Evolutionary conservation across 768 basidiomycete species (phyloP).

Genomic region (Coprinellus micaceus): DNA sequence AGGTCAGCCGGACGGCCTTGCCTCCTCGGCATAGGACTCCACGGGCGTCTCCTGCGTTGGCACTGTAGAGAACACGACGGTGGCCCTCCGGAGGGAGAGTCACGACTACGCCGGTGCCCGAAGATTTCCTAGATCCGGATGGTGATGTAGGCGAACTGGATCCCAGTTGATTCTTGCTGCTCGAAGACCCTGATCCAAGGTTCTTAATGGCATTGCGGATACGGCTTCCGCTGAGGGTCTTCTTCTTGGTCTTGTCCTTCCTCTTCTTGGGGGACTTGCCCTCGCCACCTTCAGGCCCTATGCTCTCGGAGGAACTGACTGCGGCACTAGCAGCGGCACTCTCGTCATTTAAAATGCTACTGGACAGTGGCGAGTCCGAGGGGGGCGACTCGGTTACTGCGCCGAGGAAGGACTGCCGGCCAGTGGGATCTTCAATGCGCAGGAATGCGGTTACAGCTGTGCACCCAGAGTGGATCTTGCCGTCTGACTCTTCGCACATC

Average conservation of each 20-base stretch:
- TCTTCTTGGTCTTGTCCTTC: conserved; percentile 28
- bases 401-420: conserved; percentile 64
- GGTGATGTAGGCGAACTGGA: conserved; percentile 34
- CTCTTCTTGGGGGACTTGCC: conserved; percentile 35
- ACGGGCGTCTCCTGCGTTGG: conserved; percentile 95
- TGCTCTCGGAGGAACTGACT: conserved; percentile 43
- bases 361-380: conserved; percentile 34
- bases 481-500: conserved; percentile 82
- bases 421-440: conserved; percentile 80
- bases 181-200: conserved; percentile 39
- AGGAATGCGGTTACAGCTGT: conserved; percentile 96
- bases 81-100: conserved; percentile 46
- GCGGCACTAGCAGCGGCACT: conserved; percentile 26
- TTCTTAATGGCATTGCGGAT: conserved; percentile 55
- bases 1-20: conserved; percentile 88
- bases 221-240: conserved; percentile 40
- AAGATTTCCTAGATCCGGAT: conserved; percentile 22
- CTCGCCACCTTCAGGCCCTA: conserved; percentile 31
- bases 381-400: conserved; percentile 26
- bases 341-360: conserved; percentile 31
- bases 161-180: conserved; percentile 26
- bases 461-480: conserved; percentile 94
- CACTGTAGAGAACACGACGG: conserved; percentile 84
- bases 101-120: conserved; percentile 27
- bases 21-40: conserved; percentile 91